Conservation (phyloP, 495 filamentous ascomycete species). For the Neurospora sp. region DNA sequence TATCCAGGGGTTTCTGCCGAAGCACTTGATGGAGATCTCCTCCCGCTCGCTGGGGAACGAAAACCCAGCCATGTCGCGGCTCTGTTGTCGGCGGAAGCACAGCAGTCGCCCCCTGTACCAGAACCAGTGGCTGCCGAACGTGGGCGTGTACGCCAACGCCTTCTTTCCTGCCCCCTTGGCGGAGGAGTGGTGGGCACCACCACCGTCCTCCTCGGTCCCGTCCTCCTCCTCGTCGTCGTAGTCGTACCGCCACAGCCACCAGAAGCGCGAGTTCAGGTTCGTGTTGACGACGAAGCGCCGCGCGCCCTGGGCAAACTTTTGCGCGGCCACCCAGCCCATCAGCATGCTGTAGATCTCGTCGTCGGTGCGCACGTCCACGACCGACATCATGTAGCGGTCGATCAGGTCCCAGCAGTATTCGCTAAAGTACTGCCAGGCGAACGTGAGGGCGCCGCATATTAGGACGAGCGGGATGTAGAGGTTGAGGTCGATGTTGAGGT, state of each 20-base stretch:
- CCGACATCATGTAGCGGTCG: constrained; percentile 41
- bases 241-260: constrained; percentile 34
- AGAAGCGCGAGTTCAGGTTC: constrained; percentile 40
- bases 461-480: constrained; percentile 57
- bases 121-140: constrained; percentile 56
- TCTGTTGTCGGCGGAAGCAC: constrained; percentile 41
- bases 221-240: constrained; percentile 38
- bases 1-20: constrained; percentile 55
- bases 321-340: constrained; percentile 59
- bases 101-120: constrained; percentile 49
- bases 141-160: constrained; percentile 52
- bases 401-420: constrained; percentile 33
- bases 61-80: constrained; percentile 18
- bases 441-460: constrained; percentile 36
- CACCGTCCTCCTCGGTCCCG: constrained; percentile 30
- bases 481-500: constrained; percentile 60
- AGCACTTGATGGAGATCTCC: constrained; percentile 52
- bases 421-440: constrained; percentile 41
- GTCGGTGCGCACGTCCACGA: constrained; percentile 53
- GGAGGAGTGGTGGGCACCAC: constrained; percentile 10
- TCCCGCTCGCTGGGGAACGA: constrained; percentile 37
- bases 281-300: constrained; percentile 54
- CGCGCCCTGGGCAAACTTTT: constrained; percentile 45
- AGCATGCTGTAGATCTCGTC: constrained; percentile 62
- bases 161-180: constrained; percentile 42